Evolutionary conservation across 345 rosid genomes (phyloP), one percentile per base, ranked within the genome.

Genomic region (Melaleuca quinquenervia): DNA sequence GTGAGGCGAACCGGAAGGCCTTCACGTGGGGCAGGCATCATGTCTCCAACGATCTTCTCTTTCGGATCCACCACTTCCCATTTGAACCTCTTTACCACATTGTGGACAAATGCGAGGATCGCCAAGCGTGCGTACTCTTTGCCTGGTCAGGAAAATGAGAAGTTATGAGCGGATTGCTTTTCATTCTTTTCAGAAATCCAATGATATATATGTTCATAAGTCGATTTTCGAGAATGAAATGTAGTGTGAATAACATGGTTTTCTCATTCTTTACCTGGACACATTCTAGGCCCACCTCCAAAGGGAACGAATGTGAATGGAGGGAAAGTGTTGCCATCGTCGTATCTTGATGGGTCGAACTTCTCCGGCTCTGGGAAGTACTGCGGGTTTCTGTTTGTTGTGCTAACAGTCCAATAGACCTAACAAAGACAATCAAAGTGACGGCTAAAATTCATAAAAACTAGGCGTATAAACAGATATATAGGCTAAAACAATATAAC

Each of bases 321-420:
- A 10, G 90, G 91, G 32, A 89, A 83, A 16, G 45, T n/a, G 62
- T 85, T 89, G 1, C 55, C 87, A 3, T 90, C 91, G 2, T 87
- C 89, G 52, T 89, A 76, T 87, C 92, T 89, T 1, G 91, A 85
- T n/a, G 93, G 93, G 53, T 92, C 86, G 62, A 92, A 87, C 22
- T 82, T 85, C 41, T 89, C 91, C 24, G 92, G 92, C 26, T 90
- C 84, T 6, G 86, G 86, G 54, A 92, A 92, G 85, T 88, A 88
- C 32, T 87, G 36, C 8, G 93, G 90, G 84, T 92, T 87, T 88
- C 82, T 90, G 87, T 92, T 90, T 52, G 93, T 85, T 8, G 90
- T 89, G 50, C 88, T 92, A 3, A 92, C 93, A 1, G 91, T 90
- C 93, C 92, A 92, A 82, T 90, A 92, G 44, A 91, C 87, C 93